phyloP scores from a whole-genome alignment of 1,284 basidiomycete genomes.

The Ganoderma sinense region DNA sequence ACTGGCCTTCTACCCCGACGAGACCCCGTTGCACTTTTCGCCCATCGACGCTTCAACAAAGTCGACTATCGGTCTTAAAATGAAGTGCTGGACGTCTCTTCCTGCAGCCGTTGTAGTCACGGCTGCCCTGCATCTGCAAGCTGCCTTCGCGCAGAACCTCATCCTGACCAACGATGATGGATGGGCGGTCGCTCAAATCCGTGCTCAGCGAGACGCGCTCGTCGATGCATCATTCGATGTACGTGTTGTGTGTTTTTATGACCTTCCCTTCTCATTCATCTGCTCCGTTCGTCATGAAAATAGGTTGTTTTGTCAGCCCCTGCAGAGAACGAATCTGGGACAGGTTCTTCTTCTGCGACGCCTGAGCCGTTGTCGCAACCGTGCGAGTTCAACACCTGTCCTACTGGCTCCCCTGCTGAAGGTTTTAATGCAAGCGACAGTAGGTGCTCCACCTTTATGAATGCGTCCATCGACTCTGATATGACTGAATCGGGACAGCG shows the following conservation, averaged over 20 bases:
- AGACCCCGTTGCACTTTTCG: background rate
- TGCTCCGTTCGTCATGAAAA: background rate
- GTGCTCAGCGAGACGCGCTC: constrained; percentile 51
- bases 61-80: background rate
- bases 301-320: constrained; percentile 51
- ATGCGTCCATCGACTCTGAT: background rate
- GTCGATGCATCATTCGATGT: constrained; percentile 50
- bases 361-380: constrained; percentile 38
- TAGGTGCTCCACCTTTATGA: constrained; percentile 35
- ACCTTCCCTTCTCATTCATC: background rate
- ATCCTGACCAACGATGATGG: constrained; percentile 58
- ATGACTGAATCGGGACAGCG: constrained; percentile 22
- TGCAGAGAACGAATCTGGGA: constrained; percentile 49
- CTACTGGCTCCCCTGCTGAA: constrained; percentile 50
- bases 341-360: constrained; percentile 44
- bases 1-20: background rate
- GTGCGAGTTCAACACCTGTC: constrained; percentile 52
- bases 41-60: background rate
- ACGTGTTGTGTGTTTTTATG: constrained; percentile 24
- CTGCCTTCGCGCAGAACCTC: constrained; percentile 26
- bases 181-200: constrained; percentile 59
- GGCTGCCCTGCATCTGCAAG: background rate
- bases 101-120: constrained; percentile 4
- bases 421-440: constrained; percentile 52
- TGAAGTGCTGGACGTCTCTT: constrained; percentile 13